Evolutionary conservation across 306 rosid species (phyloP), one percentile per base, ranked within the genome.

Genomic region (Oxytropis ochrocephala): DNA sequence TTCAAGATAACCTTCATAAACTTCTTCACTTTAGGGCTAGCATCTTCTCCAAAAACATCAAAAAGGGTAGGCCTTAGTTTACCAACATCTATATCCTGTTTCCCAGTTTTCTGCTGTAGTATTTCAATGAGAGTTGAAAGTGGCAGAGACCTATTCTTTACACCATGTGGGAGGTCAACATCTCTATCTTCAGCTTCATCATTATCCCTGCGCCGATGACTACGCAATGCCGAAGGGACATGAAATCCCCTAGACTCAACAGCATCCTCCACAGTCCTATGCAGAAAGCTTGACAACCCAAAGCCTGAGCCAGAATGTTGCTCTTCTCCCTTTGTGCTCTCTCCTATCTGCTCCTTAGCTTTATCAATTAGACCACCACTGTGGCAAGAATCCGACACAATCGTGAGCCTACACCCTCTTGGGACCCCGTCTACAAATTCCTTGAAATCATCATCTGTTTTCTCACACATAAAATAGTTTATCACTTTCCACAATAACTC

Each of bases 21-120:
- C 89, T 94, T 94, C 89, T 94, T 94, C 67, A 94, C 99, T 77
- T 94, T 94, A 1, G 99, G 99, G 72, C 91, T 93, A 8, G 98
- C 82, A 77, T 93, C 98, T n/a, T 93, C 90, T 17, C 98, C 98
- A 8, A 90, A 93, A n/a, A 75, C 66, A 64, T 90, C 97, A n/a
- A 90, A 93, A 2, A 94, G 96, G 5, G 97, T 76, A 9, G 96
- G 96, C 65, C 99, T 85, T 71, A 94, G 69, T 79, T 91, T 82
- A 44, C 99, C 99, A 3, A 94, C 95, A 63, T 88, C 91, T 59
- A 91, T 94, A 75, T 94, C 95, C 6, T 84, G 88, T 64, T 88
- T 91, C 0, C 99, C 99, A 21, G 99, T 94, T 76, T 88, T 87
- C 80, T 94, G 95, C 89, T 94, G 84, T 11, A 94, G 91, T 27